These are phyloP conservation scores for Chlorella vulgaris DNA, from an alignment of 139 green algal genomes.

Conservation along the genomic window DNA sequence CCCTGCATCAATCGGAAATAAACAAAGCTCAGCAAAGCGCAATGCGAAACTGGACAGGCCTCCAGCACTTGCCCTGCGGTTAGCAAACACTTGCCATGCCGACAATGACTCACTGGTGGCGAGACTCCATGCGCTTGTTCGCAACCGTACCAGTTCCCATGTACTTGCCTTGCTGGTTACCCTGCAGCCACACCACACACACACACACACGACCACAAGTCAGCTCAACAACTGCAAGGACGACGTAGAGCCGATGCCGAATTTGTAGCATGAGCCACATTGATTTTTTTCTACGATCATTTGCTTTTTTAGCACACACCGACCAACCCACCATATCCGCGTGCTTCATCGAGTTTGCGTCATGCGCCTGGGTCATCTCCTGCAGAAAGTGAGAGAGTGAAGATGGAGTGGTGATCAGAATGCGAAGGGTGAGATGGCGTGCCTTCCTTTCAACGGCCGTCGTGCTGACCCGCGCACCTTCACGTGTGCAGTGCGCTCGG, in stretches of 20 bases:
- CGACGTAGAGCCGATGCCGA: too few species aligned
- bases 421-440: too few species aligned
- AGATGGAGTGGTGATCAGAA: too few species aligned
- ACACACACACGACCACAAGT: too few species aligned
- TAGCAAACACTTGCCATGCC: not conserved
- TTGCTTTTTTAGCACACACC: too few species aligned
- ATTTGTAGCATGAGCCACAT: too few species aligned
- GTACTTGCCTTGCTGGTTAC: not conserved
- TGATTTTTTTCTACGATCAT: too few species aligned
- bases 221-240: not conserved
- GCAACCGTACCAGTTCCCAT: not conserved
- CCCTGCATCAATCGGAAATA: too few species aligned
- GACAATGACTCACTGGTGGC: conserved; percentile 4
- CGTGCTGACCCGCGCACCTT: not conserved
- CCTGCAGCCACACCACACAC: too few species aligned
- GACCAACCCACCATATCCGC: conserved; percentile 1
- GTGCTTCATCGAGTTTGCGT: not conserved
- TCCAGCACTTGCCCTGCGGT: not conserved
- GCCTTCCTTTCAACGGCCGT: too few species aligned
- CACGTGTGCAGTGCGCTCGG: conserved; percentile 8
- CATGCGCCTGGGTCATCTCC: not conserved
- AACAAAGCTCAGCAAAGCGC: too few species aligned
- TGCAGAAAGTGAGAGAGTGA: too few species aligned
- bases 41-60: not conserved
- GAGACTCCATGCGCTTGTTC: conserved; percentile 25